These are phyloP conservation scores for Plasmodium cynomolgi DNA, from an alignment of 169 alveolate species.

Conservation along the genomic window DNA sequence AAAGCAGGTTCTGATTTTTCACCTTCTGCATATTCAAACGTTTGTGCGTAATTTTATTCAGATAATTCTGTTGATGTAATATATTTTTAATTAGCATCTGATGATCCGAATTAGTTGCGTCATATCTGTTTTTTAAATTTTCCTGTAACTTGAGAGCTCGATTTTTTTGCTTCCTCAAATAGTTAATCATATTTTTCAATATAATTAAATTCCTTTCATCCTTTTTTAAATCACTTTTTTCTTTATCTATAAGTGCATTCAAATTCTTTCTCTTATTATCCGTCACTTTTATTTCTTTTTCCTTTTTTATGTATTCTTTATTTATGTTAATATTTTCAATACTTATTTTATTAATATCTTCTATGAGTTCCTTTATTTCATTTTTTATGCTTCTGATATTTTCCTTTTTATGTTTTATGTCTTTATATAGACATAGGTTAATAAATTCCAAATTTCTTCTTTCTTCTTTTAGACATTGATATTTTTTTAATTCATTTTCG, in stretches of 20 bases:
- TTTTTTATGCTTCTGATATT: constrained; percentile 29
- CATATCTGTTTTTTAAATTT: constrained; percentile 60
- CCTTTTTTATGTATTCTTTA: constrained; percentile 39
- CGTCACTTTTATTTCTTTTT: constrained; percentile 21
- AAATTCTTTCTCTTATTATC: constrained; percentile 43
- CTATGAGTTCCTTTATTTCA: constrained; percentile 60
- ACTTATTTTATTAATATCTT: constrained; percentile 59
- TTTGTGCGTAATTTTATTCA: constrained; percentile 37
- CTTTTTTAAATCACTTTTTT: constrained; percentile 52
- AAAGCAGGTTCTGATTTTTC: constrained; percentile 34
- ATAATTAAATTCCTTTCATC: constrained; percentile 65
- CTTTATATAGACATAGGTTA: constrained; percentile 62
- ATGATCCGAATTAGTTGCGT: constrained; percentile 47
- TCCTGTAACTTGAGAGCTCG: constrained; percentile 51
- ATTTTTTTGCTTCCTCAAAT: constrained; percentile 55
- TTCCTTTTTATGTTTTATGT: constrained; percentile 67
- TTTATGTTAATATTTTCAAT: constrained; percentile 46
- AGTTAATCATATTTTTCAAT: constrained; percentile 52
- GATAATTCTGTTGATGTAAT: constrained; percentile 59
- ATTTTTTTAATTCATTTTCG: constrained; percentile 50
- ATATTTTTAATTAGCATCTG: constrained; percentile 52
- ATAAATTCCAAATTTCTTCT: constrained; percentile 66
- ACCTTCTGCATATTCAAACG: constrained; percentile 48
- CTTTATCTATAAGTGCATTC: constrained; percentile 26
- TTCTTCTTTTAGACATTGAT: constrained; percentile 67